A percentile compares a stretch with the other conserved stretches of the same genome.
phyloP scores from a whole-genome alignment of 306 rosid genomes.

The Cucurbita ficifolia region DNA sequence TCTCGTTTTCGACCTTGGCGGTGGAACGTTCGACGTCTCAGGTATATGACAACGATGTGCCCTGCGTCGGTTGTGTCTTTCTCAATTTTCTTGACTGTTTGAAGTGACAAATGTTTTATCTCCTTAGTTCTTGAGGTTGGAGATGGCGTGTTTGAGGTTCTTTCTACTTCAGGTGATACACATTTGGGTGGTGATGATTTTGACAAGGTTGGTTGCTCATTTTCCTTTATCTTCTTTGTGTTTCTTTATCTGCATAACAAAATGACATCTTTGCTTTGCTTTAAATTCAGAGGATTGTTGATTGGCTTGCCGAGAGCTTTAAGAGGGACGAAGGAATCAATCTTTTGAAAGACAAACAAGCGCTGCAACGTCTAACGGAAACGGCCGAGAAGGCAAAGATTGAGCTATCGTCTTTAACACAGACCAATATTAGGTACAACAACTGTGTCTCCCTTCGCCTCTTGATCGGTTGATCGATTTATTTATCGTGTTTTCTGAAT shows the following conservation, averaged over 20 bases:
- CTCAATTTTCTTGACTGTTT: background rate
- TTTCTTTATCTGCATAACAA: background rate
- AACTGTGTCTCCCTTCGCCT: background rate
- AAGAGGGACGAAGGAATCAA: constrained; percentile 79
- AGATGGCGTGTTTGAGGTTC: constrained; percentile 93
- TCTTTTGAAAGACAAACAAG: constrained; percentile 56
- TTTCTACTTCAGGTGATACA: constrained; percentile 89
- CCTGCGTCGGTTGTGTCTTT: background rate
- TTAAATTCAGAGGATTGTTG: constrained; percentile 57
- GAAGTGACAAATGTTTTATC: background rate
- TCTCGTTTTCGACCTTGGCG: background rate
- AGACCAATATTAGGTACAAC: constrained; percentile 64
- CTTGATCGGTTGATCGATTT: background rate
- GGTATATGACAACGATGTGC: background rate
- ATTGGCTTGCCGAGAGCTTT: constrained; percentile 64
- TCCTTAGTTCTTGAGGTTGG: constrained; percentile 74
- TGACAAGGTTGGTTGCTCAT: constrained; percentile 40
- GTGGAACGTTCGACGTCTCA: constrained; percentile 6
- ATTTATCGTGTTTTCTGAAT: background rate
- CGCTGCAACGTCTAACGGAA: constrained; percentile 79
- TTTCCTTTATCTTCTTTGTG: background rate
- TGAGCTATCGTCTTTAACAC: constrained; percentile 91
- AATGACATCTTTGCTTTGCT: background rate
- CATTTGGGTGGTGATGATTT: constrained; percentile 98
- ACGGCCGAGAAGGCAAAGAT: constrained; percentile 93